Evolutionary conservation across 2,329 filamentous ascomycete genomes (phyloP), one percentile per base, ranked within the genome.

Genomic region (Fusarium sp.): DNA sequence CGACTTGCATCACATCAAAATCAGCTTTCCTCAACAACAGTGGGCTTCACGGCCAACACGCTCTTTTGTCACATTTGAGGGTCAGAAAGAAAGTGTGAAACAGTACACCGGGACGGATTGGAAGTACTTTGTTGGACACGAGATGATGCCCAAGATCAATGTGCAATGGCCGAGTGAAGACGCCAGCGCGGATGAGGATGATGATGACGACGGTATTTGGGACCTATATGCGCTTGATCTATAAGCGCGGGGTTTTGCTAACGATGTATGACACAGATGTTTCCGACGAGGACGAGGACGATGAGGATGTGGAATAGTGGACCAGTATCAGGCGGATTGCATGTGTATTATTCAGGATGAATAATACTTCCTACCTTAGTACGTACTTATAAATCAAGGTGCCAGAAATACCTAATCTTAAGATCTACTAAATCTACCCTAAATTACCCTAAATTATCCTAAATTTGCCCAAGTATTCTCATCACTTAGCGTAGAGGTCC

Each of bases 41-140:
- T 80, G 78, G 72, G 23, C 54, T 7, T 56, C 69, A 23, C 69
- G 71, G 1, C 60, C 61, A 6, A 40, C 25, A 9, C 30, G 63
- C 50, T 32, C 71, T 53, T 16, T 40, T 30, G n/a, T 71, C 73
- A 18, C 64, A 15, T 21, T 81, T 73, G 52, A 53, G 15, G 66
- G 49, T 16, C 49, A 64, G 16, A 63, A 40, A 10, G 47, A 46
- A 2, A 15, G 18, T 1, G 47, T 25, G 13, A 68, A 74, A 18
- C 60, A 79, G 25, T 83, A 83, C 56, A 79, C 76, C 2, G 83
- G 84, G 3, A 67, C 78, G 2, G 82, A 83, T 49, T 82, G 82
- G 78, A 79, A 72, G 58, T 77, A 80, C 32, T 84, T 81, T 62
- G 71, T 83, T 4, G 77, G 75, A 13, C 49, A 68, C 28, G 79